phyloP scores from a whole-genome alignment of 768 basidiomycete species.

The Suillus placidus region DNA sequence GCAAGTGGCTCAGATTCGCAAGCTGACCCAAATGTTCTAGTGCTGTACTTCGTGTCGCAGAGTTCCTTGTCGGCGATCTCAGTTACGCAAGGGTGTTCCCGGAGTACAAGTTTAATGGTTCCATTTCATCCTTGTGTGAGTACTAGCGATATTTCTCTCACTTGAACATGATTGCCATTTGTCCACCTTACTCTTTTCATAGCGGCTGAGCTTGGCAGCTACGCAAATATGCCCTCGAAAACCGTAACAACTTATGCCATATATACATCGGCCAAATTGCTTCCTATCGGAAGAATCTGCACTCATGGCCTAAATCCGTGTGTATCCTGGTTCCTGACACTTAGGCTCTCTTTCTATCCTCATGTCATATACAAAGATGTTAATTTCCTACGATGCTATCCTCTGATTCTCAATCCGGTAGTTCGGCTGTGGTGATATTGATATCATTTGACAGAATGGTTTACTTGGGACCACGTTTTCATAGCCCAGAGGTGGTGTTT shows the following conservation, averaged over 20 bases:
- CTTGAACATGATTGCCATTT: neutral
- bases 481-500: constrained; percentile 10
- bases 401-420: constrained; percentile 19
- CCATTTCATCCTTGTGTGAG: constrained; percentile 15
- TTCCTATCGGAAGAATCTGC: constrained; percentile 17
- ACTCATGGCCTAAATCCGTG: constrained; percentile 16
- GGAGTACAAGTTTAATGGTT: neutral
- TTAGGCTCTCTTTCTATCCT: constrained; percentile 17
- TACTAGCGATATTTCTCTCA: constrained; percentile 10
- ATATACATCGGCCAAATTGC: constrained; percentile 18
- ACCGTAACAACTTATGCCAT: constrained; percentile 7
- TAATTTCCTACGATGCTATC: constrained; percentile 18
- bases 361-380: constrained; percentile 15
- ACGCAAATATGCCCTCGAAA: constrained; percentile 5
- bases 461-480: constrained; percentile 15
- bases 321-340: constrained; percentile 16
- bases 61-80: constrained; percentile 5
- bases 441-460: constrained; percentile 20
- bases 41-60: neutral
- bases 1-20: constrained; percentile 13
- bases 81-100: constrained; percentile 2
- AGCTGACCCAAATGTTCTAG: constrained; percentile 6
- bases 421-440: constrained; percentile 16
- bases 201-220: neutral
- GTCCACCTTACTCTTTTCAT: constrained; percentile 14